A percentile compares a stretch with the other conserved stretches of the same genome.
phyloP scores from a whole-genome alignment of 345 rosid genomes.

The Passiflora organensis region DNA sequence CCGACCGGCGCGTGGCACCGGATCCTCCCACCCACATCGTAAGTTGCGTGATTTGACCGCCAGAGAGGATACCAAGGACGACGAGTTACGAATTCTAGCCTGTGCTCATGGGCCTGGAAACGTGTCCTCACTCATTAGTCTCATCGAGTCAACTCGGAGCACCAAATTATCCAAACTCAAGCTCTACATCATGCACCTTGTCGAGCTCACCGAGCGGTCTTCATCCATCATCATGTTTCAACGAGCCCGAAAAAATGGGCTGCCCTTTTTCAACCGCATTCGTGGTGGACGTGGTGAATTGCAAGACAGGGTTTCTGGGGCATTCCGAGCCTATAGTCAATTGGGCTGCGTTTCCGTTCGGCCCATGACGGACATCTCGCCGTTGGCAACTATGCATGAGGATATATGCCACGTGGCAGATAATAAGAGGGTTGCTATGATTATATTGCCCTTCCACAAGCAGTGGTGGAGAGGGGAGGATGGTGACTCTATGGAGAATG shows the following conservation, averaged over 20 bases:
- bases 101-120: constrained; percentile 66
- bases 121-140: constrained; percentile 53
- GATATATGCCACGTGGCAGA: constrained; percentile 84
- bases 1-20: constrained; percentile 44
- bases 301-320: constrained; percentile 47
- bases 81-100: constrained; percentile 56
- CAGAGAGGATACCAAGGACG: constrained; percentile 30
- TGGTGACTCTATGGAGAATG: constrained; percentile 37
- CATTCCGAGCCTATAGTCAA: constrained; percentile 69
- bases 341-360: constrained; percentile 59
- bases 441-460: constrained; percentile 70
- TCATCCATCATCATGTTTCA: constrained; percentile 76
- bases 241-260: constrained; percentile 53
- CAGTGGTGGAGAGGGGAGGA: constrained; percentile 58
- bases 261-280: constrained; percentile 57
- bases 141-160: constrained; percentile 61
- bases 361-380: constrained; percentile 56
- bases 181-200: constrained; percentile 68
- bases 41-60: constrained; percentile 44
- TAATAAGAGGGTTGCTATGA: constrained; percentile 50
- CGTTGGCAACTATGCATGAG: constrained; percentile 64
- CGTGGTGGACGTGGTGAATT: constrained; percentile 50
- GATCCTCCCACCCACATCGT: constrained; percentile 27
- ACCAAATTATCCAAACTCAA: constrained; percentile 52
- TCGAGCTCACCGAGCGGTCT: constrained; percentile 73